phyloP scores from a whole-genome alignment of 345 rosid genomes.

The Ceriops zippeliana region DNA sequence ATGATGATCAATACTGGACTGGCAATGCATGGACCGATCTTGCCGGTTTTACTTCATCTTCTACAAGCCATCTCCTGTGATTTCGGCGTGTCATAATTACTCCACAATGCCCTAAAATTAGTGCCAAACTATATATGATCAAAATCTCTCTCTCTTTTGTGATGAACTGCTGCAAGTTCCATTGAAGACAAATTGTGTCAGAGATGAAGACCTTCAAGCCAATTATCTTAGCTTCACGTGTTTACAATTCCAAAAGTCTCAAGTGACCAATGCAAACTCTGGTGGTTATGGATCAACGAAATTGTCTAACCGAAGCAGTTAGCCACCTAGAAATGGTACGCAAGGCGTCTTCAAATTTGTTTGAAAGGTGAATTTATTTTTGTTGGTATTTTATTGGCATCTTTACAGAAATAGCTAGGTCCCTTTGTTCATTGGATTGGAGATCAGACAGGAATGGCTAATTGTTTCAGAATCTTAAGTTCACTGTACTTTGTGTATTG shows the following conservation, averaged over 20 bases:
- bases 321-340: conserved; percentile 24
- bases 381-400: conserved; percentile 7
- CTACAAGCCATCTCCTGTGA: conserved; percentile 44
- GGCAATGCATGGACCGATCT: conserved; percentile 55
- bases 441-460: conserved; percentile 18
- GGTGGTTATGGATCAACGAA: conserved; percentile 11
- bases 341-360: conserved; percentile 17
- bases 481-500: conserved; percentile 20
- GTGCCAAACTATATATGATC: neutral
- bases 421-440: conserved; percentile 26
- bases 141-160: neutral
- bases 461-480: conserved; percentile 1
- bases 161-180: too few species aligned
- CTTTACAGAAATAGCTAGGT: conserved; percentile 16
- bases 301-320: neutral
- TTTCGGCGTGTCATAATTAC: neutral
- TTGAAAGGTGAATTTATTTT: neutral
- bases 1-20: conserved; percentile 41
- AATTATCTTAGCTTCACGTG: conserved; percentile 16
- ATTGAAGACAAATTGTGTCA: neutral
- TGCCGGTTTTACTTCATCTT: conserved; percentile 40
- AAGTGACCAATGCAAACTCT: neutral
- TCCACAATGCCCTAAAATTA: neutral
- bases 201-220: conserved; percentile 6
- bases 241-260: neutral